Conservation (phyloP, 2,329 filamentous ascomycete genomes). For the Paraphoma sp. region DNA sequence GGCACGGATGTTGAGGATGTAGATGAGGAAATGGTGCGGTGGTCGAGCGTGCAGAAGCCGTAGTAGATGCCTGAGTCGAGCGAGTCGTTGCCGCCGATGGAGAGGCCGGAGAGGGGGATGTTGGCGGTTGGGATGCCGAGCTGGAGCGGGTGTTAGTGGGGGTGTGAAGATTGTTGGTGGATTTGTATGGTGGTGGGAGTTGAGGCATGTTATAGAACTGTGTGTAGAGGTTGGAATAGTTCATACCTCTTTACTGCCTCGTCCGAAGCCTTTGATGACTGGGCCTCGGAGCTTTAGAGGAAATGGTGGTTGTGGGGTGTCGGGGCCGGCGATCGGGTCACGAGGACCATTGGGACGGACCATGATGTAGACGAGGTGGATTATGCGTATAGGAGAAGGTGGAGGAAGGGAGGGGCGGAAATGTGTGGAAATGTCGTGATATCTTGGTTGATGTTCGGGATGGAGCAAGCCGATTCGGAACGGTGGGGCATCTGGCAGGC, state of each 20-base stretch:
- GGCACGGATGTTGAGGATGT: constrained; percentile 42
- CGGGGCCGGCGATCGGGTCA: constrained; percentile 70
- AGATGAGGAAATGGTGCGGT: constrained; percentile 40
- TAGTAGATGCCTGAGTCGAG: constrained; percentile 88
- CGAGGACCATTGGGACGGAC: constrained; percentile 30
- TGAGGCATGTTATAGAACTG: not conserved
- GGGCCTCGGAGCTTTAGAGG: constrained; percentile 84
- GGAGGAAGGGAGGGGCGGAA: too few species aligned
- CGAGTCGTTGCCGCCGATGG: constrained; percentile 68
- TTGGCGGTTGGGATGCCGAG: constrained; percentile 98
- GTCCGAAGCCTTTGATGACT: constrained; percentile 91
- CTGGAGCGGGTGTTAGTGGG: constrained; percentile 49
- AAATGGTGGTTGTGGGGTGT: constrained; percentile 75
- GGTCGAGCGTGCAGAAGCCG: constrained; percentile 80
- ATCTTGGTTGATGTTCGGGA: not conserved
- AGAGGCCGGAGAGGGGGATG: constrained; percentile 72
- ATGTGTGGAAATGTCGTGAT: too few species aligned
- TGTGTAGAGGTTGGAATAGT: not conserved
- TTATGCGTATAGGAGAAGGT: not conserved
- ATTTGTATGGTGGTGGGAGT: constrained; percentile 38
- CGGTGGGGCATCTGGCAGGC: constrained; percentile 8
- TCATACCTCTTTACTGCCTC: constrained; percentile 86
- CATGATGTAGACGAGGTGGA: constrained; percentile 18
- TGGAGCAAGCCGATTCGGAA: constrained; percentile 3
- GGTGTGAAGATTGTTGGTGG: constrained; percentile 13